Base-by-base conservation (phyloP, 2,329 filamentous ascomycete species). In the Canariomyces notabilis region DNA sequence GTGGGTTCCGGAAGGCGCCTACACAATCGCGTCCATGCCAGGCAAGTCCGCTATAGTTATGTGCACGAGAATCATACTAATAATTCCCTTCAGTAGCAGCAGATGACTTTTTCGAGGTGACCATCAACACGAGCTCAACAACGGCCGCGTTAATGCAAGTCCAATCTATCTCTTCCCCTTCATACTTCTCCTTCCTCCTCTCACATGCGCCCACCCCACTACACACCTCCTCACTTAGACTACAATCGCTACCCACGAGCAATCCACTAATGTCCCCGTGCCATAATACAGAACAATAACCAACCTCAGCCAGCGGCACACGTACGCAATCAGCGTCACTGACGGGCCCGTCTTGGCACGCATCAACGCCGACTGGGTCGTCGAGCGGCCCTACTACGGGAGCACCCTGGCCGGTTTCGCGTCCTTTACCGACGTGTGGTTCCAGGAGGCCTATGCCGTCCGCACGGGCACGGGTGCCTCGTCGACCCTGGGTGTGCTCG, bases 41-140 rank as follows among this genome's bases (percentile, higher is more conserved):
- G 47, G 57, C 46, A 42, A 29, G 46, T 51, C 19, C 15, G 8
- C 19, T 18, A 20, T 5, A 9, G 11, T 14, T 12, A 8, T 15
- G 0, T 11, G 7, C 26, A 29, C 14, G 9, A 29, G 8, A 29
- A 12, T 32, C n/a, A 21, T 4, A 5, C 20, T 7, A 16, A 37
- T 42, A n/a, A 33, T 12, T 20, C 12, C 19, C 18, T 21, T 18
- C n/a, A 57, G 57, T 60, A 5, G 21, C 41, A 5, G 29, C 51
- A 16, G 49, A 55, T 12, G 57, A 60, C 42, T 59, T 52, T 52
- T 49, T 60, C 21, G 56, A 59, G n/a, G 38, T 60, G 1, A 59
- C 52, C 12, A 50, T 59, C 42, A 48, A 53, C 20, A 53, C 56
- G 1, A 52, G 50, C 23, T 54, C 53, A 4, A 36, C 48, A 22